Percentiles rank a stretch among this genome's conserved stretches.
These are phyloP conservation scores for Phallus indusiatus DNA, from an alignment of 768 basidiomycete genomes.

Conservation along the genomic window DNA sequence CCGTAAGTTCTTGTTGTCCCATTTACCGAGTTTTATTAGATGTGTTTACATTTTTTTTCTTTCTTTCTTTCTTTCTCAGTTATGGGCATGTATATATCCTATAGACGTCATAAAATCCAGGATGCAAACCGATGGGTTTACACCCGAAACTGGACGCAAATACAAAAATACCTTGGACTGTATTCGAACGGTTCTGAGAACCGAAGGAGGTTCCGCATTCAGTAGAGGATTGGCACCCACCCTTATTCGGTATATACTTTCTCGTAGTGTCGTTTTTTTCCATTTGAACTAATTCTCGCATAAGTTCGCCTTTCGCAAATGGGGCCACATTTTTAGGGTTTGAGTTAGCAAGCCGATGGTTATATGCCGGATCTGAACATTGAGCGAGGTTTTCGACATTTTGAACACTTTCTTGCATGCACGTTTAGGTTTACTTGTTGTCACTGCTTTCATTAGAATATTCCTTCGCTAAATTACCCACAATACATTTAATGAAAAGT, in stretches of 20 bases:
- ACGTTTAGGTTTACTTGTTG: no score
- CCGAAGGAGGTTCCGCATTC: conserved; percentile 81
- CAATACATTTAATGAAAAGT: no score
- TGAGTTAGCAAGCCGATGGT: conserved; percentile 73
- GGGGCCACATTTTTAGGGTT: conserved; percentile 96
- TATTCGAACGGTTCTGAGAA: conserved; percentile 69
- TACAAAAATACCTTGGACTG: conserved; percentile 80
- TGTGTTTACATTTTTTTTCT: conserved; percentile 9
- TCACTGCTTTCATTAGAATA: no score
- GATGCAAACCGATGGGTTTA: conserved; percentile 91
- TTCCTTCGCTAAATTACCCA: no score
- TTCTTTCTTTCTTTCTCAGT: conserved; percentile 39
- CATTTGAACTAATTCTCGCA: background rate
- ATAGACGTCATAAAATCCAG: conserved; percentile 95
- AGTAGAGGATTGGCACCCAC: conserved; percentile 88
- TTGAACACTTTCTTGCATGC: background rate
- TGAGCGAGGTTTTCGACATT: background rate
- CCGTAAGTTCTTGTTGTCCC: conserved; percentile 38
- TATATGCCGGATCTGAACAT: conserved; percentile 9
- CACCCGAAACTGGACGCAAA: conserved; percentile 62
- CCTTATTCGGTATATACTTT: conserved; percentile 64
- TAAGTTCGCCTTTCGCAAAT: conserved; percentile 89
- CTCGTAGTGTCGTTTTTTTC: conserved; percentile 1
- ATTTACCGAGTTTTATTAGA: background rate
- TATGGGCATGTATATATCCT: conserved; percentile 91